Evolutionary conservation across 2,329 filamentous ascomycete species (phyloP).

Genomic region (Colletotrichum ledebouriae): DNA sequence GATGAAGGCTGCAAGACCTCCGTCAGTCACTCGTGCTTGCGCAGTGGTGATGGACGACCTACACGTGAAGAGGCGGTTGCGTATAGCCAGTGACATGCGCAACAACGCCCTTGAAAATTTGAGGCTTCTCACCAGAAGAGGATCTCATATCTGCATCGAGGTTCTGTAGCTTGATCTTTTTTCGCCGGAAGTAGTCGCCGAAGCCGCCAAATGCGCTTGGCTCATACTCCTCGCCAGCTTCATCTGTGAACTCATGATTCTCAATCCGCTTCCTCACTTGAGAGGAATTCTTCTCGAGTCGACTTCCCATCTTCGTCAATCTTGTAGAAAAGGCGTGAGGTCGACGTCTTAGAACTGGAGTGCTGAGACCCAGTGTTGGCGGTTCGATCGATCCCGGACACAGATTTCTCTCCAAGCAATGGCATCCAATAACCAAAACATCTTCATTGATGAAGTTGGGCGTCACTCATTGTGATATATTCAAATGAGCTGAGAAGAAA

Average conservation of each 20-base stretch:
- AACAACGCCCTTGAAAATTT: constrained; percentile 91
- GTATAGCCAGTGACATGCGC: constrained; percentile 97
- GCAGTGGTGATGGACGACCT: constrained; percentile 44
- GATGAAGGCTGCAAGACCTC: constrained; percentile 72
- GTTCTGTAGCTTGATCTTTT: constrained; percentile 98
- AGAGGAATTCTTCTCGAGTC: constrained; percentile 74
- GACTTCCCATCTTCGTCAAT: constrained; percentile 65
- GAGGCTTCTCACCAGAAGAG: constrained; percentile 76
- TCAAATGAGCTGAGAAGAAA: neutral
- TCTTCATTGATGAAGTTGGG: neutral
- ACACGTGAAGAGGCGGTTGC: constrained; percentile 88
- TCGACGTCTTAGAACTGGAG: constrained; percentile 33
- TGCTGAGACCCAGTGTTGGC: constrained; percentile 3
- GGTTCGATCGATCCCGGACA: neutral
- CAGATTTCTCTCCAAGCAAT: neutral
- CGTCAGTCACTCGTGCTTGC: neutral
- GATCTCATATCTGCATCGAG: constrained; percentile 86
- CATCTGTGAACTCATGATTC: constrained; percentile 77
- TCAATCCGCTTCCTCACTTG: constrained; percentile 73
- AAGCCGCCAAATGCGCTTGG: constrained; percentile 91
- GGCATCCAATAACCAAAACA: neutral
- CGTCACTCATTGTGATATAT: neutral
- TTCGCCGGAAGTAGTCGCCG: constrained; percentile 90
- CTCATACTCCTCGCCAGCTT: constrained; percentile 92
- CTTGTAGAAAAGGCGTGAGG: constrained; percentile 6